phyloP scores from a whole-genome alignment of 2,329 filamentous ascomycete genomes.

The Pseudopyrenochaeta lycopersici region DNA sequence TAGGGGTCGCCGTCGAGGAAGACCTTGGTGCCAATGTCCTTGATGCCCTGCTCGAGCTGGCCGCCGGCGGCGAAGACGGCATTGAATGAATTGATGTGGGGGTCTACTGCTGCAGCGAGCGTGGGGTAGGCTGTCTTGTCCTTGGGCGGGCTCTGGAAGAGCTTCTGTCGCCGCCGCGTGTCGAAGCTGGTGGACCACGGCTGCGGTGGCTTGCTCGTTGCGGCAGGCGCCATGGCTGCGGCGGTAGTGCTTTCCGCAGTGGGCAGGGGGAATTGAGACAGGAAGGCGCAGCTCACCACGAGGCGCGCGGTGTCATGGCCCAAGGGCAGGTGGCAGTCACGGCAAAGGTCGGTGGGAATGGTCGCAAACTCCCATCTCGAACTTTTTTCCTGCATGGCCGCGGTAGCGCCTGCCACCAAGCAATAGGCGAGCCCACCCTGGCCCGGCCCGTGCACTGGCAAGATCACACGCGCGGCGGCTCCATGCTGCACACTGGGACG shows the following conservation, averaged over 20 bases:
- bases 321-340: no score
- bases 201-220: slow-evolving; percentile 52
- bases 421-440: slow-evolving; percentile 19
- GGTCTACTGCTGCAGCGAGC: slow-evolving; percentile 83
- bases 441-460: no score
- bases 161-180: slow-evolving; percentile 82
- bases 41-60: slow-evolving; percentile 76
- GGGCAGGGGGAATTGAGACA: neutral
- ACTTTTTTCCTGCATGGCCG: slow-evolving; percentile 13
- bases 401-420: no score
- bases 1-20: slow-evolving; percentile 80
- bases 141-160: slow-evolving; percentile 87
- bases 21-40: slow-evolving; percentile 88
- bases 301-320: slow-evolving; percentile 2
- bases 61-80: slow-evolving; percentile 80
- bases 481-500: slow-evolving; percentile 26
- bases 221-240: slow-evolving; percentile 42
- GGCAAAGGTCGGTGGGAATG: no score
- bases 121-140: slow-evolving; percentile 89
- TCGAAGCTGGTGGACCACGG: slow-evolving; percentile 88
- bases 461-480: slow-evolving; percentile 32
- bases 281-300: slow-evolving; percentile 11
- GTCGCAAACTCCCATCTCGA: slow-evolving; percentile 12
- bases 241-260: neutral
- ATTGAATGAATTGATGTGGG: slow-evolving; percentile 97